A percentile compares a stretch with the other conserved stretches of the same genome.
Conservation (phyloP, 768 basidiomycete genomes). For the Lactifluus volemus region DNA sequence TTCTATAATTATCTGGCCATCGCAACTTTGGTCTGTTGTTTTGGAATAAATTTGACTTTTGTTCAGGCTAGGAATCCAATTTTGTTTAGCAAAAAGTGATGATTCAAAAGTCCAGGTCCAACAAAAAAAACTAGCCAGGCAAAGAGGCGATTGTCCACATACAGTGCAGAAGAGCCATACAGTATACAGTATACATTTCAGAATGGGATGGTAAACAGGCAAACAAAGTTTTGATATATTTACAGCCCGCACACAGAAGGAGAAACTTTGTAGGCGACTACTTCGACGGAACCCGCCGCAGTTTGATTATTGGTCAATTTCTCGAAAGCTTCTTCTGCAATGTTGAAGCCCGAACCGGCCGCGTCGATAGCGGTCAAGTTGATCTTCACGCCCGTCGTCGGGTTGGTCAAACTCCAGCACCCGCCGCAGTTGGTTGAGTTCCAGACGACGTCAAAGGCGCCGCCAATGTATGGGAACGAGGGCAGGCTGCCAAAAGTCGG, state of each 20-base stretch:
- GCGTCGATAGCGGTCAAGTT: slow-evolving; percentile 46
- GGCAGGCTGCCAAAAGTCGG: slow-evolving; percentile 45
- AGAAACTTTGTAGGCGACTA: slow-evolving; percentile 23
- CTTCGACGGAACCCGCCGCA: slow-evolving; percentile 22
- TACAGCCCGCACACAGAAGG: slow-evolving; percentile 22
- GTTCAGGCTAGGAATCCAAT: too few species aligned
- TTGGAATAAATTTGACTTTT: too few species aligned
- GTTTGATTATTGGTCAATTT: slow-evolving; percentile 24
- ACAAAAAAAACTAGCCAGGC: too few species aligned
- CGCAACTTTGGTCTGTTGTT: too few species aligned
- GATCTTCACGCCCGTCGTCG: slow-evolving; percentile 31
- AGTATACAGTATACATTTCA: too few species aligned
- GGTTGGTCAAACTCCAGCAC: slow-evolving; percentile 52
- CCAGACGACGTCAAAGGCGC: slow-evolving; percentile 41
- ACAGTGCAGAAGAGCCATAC: too few species aligned
- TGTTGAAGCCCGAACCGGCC: slow-evolving; percentile 33
- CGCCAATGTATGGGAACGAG: slow-evolving; percentile 52
- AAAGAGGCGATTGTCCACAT: too few species aligned
- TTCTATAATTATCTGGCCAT: too few species aligned
- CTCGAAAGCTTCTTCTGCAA: slow-evolving; percentile 27
- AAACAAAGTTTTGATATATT: neutral
- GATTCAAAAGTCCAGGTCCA: too few species aligned
- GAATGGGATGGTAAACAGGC: too few species aligned
- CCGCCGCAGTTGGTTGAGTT: slow-evolving; percentile 47
- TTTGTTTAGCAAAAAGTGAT: too few species aligned